Base-by-base conservation (phyloP, 306 rosid genomes). In the Rubus parviflorus region DNA sequence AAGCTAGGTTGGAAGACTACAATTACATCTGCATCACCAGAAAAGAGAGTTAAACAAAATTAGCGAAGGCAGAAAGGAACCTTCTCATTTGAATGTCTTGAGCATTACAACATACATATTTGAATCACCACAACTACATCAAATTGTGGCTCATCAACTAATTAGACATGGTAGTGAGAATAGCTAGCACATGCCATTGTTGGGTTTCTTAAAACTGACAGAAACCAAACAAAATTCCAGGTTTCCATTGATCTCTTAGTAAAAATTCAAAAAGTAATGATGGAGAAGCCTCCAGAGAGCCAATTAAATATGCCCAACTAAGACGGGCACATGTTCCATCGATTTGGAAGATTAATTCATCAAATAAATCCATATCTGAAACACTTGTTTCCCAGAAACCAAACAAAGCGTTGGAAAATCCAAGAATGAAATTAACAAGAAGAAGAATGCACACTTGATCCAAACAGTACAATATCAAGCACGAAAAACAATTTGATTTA, bases 11-110 rank as follows among this genome's bases (percentile, higher is more conserved):
- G 37, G 41, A 77, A 62, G 68, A 74, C 68, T 68, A 23, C 40
- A 71, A 38, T 60, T 74, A 81, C 83, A 74, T 81, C 94, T 89
- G 85, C 78, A 72, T 82, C 78, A 65, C 73, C 79, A 71, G 58
- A 75, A 25, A 19, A 48, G 6, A 73, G 4, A 0, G 72, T 58
- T 64, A 42, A 68, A 66, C 42, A 20, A 86, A 63, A 79, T 81
- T 53, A 80, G 56, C 70, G 61, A 41, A 62, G 47, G 79, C 69
- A 54, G 20, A 68, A 20, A 54, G 47, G 61, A 63, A 70, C 47
- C 47, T 53, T 17, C 54, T 4, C 19, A 20, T 11, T 40, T 49
- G n/a, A 72, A 68, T 40, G n/a, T 49, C 58, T 63, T 10, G 7
- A 53, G 35, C 30, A 37, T 53, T 15, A 63, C 41, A 43, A 42